Evolutionary conservation across 257 asterid genomes (phyloP).

Genomic region (Solanum tarijense): DNA sequence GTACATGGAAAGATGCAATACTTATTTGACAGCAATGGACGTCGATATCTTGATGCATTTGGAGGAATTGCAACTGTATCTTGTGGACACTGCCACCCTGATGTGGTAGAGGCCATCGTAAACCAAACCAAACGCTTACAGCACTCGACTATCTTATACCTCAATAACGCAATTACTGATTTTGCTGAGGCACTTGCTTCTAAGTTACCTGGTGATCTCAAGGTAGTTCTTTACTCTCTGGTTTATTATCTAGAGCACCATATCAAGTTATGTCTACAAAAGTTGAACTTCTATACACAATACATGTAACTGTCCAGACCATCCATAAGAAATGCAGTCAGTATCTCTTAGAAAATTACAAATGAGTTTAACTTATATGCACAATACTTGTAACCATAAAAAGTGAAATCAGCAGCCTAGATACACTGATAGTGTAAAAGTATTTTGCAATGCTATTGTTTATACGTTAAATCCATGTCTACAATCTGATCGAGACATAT

Average conservation of each 20-base stretch:
- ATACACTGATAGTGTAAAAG: background rate
- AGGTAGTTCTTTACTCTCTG: constrained; percentile 28
- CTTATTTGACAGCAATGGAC: constrained; percentile 65
- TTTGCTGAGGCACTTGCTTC: constrained; percentile 83
- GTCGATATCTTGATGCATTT: constrained; percentile 78
- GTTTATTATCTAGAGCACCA: background rate
- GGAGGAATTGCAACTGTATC: constrained; percentile 92
- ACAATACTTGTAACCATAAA: background rate
- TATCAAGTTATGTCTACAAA: background rate
- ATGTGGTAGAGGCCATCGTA: constrained; percentile 72
- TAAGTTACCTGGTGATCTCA: constrained; percentile 79
- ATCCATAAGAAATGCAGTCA: background rate
- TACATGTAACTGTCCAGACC: background rate
- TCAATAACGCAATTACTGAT: constrained; percentile 75
- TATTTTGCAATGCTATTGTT: background rate
- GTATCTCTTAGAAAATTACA: background rate
- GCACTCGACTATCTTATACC: constrained; percentile 72
- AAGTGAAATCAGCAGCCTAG: background rate
- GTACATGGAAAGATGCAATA: constrained; percentile 97
- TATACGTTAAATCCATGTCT: background rate
- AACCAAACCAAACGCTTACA: constrained; percentile 69
- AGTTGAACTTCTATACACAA: background rate
- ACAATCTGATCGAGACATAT: background rate
- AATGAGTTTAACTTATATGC: background rate
- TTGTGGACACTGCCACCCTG: constrained; percentile 92